Conservation (phyloP, 2,329 filamentous ascomycete species). For the Paraphoma chrysanthemicola region DNA sequence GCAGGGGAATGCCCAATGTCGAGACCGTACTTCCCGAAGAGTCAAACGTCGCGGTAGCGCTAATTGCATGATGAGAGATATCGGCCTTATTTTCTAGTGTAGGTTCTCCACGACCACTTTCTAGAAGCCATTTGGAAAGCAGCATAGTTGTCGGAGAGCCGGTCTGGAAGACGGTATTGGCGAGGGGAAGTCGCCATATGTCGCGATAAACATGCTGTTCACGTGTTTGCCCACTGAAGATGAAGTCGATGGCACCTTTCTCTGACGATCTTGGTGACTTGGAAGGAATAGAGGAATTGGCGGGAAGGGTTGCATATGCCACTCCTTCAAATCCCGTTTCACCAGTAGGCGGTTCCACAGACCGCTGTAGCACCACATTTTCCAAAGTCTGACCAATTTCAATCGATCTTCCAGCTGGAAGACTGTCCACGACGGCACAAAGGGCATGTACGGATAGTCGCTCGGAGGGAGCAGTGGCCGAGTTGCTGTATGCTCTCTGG, state of each 20-base stretch:
- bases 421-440: slow-evolving; percentile 47
- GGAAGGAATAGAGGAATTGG: slow-evolving; percentile 15
- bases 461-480: background rate
- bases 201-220: slow-evolving; percentile 5
- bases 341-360: slow-evolving; percentile 15
- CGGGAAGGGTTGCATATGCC: slow-evolving; percentile 33
- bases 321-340: slow-evolving; percentile 44
- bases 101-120: slow-evolving; percentile 2
- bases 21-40: slow-evolving; percentile 1
- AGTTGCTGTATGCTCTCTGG: slow-evolving; percentile 18
- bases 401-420: slow-evolving; percentile 31
- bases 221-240: slow-evolving; percentile 9
- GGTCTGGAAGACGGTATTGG: slow-evolving; percentile 80
- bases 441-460: slow-evolving; percentile 23
- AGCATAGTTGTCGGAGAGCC: slow-evolving; percentile 54
- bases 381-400: slow-evolving; percentile 1
- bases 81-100: slow-evolving; percentile 14
- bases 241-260: slow-evolving; percentile 36
- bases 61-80: slow-evolving; percentile 25
- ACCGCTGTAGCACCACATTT: slow-evolving; percentile 2
- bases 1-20: slow-evolving; percentile 57
- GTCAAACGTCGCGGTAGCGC: slow-evolving; percentile 2
- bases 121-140: slow-evolving; percentile 28
- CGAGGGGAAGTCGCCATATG: slow-evolving; percentile 67
- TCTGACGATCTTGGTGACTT: slow-evolving; percentile 8